Conservation (phyloP, 371 early-diverging fungal genomes). For the Circinella minor region DNA sequence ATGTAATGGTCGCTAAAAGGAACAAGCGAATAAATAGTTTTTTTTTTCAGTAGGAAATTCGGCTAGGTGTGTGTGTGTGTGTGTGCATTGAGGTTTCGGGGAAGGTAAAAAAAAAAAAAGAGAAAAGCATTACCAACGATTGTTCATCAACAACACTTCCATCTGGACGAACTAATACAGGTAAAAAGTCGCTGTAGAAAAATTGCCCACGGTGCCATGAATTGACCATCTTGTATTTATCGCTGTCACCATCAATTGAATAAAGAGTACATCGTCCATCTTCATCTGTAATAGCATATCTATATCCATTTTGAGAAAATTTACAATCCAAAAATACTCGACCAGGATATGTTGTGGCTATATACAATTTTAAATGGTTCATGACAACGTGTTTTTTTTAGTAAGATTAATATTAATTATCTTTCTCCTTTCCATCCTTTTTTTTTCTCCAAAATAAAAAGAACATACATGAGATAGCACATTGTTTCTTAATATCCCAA, state of each 20-base stretch:
- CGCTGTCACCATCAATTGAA: conserved; percentile 63
- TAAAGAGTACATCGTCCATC: conserved; percentile 72
- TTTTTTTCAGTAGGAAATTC: not conserved
- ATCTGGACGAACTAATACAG: conserved; percentile 66
- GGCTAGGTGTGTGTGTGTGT: no score
- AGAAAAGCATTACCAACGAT: conserved; percentile 40
- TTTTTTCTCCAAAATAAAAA: not conserved
- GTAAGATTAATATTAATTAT: not conserved
- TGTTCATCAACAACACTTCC: conserved; percentile 76
- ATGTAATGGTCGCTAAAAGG: not conserved
- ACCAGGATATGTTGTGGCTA: conserved; percentile 29
- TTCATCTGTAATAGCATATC: conserved; percentile 73
- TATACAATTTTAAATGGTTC: not conserved
- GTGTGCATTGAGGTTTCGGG: no score
- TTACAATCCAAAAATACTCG: conserved; percentile 54
- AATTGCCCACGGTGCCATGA: conserved; percentile 73
- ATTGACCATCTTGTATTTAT: conserved; percentile 63
- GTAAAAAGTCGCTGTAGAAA: conserved; percentile 75
- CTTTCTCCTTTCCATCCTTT: not conserved
- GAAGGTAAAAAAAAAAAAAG: no score
- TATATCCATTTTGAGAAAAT: conserved; percentile 62
- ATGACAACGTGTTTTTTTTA: not conserved
- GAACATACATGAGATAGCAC: conserved; percentile 30
- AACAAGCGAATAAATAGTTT: not conserved
- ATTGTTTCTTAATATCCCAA: conserved; percentile 66